phyloP scores from a whole-genome alignment of 495 filamentous ascomycete species.

The Aspergillus coremiiformis region DNA sequence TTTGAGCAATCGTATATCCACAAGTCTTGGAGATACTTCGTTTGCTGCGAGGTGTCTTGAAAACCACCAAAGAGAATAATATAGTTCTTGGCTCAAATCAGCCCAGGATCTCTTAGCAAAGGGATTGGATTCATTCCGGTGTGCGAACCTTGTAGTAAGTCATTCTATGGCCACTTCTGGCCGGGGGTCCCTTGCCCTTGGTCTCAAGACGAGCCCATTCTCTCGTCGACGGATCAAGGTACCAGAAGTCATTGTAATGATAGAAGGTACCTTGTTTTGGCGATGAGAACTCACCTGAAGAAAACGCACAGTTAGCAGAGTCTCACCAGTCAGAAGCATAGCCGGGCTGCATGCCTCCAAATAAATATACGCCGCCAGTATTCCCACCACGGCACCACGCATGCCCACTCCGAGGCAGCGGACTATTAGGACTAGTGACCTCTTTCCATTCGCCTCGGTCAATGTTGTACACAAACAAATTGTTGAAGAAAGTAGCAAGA shows the following conservation, averaged over 20 bases:
- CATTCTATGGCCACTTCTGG: constrained; percentile 90
- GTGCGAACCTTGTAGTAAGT: constrained; percentile 69
- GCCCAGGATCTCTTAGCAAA: not conserved
- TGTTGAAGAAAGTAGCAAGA: constrained; percentile 57
- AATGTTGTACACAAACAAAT: constrained; percentile 82
- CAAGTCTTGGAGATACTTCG: constrained; percentile 72
- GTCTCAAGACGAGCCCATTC: constrained; percentile 88
- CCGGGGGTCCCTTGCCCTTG: constrained; percentile 83
- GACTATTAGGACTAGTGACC: constrained; percentile 84
- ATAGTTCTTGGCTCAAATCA: constrained; percentile 44
- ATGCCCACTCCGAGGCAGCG: constrained; percentile 85
- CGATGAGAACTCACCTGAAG: constrained; percentile 53
- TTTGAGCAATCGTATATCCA: constrained; percentile 65
- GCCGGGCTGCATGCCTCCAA: constrained; percentile 54
- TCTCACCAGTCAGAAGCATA: not conserved
- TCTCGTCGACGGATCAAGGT: constrained; percentile 67
- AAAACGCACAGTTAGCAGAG: constrained; percentile 31
- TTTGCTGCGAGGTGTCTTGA: constrained; percentile 89
- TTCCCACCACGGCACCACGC: constrained; percentile 86
- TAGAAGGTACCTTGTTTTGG: constrained; percentile 99
- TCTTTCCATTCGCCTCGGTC: constrained; percentile 80
- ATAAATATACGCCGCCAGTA: constrained; percentile 78
- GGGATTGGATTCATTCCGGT: not conserved
- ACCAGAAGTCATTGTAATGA: constrained; percentile 98
- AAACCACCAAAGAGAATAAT: constrained; percentile 77